Evolutionary conservation across 2,329 filamentous ascomycete species (phyloP), one percentile per base, ranked within the genome.

Genomic region (Neobulgaria alba): DNA sequence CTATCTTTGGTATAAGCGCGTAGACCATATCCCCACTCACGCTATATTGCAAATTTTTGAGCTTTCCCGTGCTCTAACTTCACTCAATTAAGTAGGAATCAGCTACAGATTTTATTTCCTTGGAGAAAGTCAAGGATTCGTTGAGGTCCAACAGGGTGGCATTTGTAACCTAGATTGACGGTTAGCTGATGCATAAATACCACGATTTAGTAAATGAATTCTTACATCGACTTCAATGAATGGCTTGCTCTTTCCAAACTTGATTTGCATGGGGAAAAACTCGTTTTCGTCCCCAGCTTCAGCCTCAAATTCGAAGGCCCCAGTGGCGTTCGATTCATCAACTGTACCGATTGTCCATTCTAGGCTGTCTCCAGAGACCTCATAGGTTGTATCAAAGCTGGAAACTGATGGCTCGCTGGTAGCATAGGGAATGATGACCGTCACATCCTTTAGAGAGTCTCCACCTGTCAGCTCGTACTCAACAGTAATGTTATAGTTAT

Each of bases 211-310:
- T n/a, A n/a, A 32, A 5, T 15, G 16, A 9, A 4, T 12, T 75
- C 83, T 81, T 71, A 96, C 90, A 67, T 95, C 88, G 49, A 98
- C 85, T 56, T 95, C 87, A 37, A 96, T 75, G 62, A 86, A 95
- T 19, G 92, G 90, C 43, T 74, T 77, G 31, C 78, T 75, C 73
- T 94, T 95, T 49, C 77, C 81, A 66, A 98, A 98, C 40, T 80
- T 76, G 46, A 96, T 80, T 39, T 77, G 82, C 89, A 98, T 96
- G 1, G 92, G 92, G 79, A 98, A 98, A 69, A 96, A 96, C 55
- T 95, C 89, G 42, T 86, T 82, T 60, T 96, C 92, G 52, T 89
- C 85, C 41, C 79, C 77, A 9, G 85, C 85, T 61, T 85, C 79
- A 1, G 88, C 87, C 64, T 96, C 92, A 52, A 98, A 96, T 62